Percentiles rank a stretch among this genome's conserved stretches.
Conservation (phyloP, 139 green algal genomes). For the Volvox africanus region DNA sequence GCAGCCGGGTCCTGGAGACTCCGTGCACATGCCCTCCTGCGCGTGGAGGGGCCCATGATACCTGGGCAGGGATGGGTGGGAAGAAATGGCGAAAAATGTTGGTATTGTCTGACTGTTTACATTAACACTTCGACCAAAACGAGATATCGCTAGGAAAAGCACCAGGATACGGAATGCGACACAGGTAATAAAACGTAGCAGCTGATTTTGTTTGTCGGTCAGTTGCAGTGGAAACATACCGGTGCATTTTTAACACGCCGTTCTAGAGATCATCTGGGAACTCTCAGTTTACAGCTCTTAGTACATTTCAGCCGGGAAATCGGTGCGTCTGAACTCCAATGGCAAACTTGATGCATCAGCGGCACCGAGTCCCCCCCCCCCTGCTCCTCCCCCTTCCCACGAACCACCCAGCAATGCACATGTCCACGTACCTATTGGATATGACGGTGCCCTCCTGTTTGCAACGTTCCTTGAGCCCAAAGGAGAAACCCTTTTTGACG, state of each 20-base stretch:
- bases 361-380: background rate
- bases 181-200: no score
- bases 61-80: background rate
- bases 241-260: no score
- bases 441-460: background rate
- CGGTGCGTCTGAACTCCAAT: no score
- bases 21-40: slow-evolving; percentile 25
- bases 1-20: slow-evolving; percentile 37
- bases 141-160: no score
- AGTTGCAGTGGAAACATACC: no score
- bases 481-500: slow-evolving; percentile 38
- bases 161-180: no score
- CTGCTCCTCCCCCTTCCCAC: background rate
- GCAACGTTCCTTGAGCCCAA: slow-evolving; percentile 20
- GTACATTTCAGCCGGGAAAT: no score
- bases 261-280: no score
- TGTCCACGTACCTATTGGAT: slow-evolving; percentile 1
- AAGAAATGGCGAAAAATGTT: background rate
- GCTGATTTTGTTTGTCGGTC: no score
- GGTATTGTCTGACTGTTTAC: background rate
- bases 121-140: no score
- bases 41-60: slow-evolving; percentile 44
- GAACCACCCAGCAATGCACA: background rate
- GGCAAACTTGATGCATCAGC: no score
- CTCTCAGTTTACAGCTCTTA: no score